These are phyloP conservation scores for Arthromyces matolae DNA, from an alignment of 768 basidiomycete species.

Conservation along the genomic window DNA sequence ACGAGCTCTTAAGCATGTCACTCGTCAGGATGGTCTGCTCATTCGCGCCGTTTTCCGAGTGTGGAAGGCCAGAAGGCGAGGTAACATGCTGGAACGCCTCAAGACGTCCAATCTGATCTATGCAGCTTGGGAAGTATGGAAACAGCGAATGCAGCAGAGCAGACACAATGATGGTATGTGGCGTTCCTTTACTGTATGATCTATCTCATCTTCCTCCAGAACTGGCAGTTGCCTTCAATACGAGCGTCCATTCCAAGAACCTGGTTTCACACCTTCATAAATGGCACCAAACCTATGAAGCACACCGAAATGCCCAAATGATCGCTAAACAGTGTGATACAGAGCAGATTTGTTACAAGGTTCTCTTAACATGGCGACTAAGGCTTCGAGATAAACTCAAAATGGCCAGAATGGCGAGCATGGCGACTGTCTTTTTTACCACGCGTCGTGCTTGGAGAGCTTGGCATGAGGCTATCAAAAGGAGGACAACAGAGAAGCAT, in stretches of 20 bases:
- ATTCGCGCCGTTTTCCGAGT: conserved; percentile 56
- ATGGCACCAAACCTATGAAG: conserved; percentile 42
- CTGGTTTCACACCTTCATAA: conserved; percentile 33
- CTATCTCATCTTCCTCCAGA: conserved; percentile 29
- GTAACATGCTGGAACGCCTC: conserved; percentile 52
- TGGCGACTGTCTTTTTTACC: conserved; percentile 49
- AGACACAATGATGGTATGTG: conserved; percentile 46
- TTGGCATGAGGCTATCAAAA: conserved; percentile 46
- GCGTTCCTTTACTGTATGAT: neutral
- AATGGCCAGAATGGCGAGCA: conserved; percentile 49
- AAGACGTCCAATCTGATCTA: conserved; percentile 42
- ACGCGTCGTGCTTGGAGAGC: conserved; percentile 42
- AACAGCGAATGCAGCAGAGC: conserved; percentile 35
- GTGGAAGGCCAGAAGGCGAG: conserved; percentile 68
- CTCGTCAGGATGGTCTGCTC: conserved; percentile 55
- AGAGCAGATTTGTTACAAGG: conserved; percentile 33
- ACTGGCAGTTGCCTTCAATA: conserved; percentile 46
- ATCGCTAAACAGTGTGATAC: conserved; percentile 51
- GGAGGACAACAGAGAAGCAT: conserved; percentile 41
- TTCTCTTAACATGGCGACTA: conserved; percentile 54
- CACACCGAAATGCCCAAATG: conserved; percentile 42
- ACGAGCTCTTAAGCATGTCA: conserved; percentile 53
- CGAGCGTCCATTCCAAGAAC: conserved; percentile 39
- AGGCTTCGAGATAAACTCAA: conserved; percentile 47
- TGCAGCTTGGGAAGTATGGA: conserved; percentile 50